A percentile compares a stretch with the other conserved stretches of the same genome.
These are phyloP conservation scores for Lentinula sp. DNA, from an alignment of 768 basidiomycete species.

Conservation along the genomic window DNA sequence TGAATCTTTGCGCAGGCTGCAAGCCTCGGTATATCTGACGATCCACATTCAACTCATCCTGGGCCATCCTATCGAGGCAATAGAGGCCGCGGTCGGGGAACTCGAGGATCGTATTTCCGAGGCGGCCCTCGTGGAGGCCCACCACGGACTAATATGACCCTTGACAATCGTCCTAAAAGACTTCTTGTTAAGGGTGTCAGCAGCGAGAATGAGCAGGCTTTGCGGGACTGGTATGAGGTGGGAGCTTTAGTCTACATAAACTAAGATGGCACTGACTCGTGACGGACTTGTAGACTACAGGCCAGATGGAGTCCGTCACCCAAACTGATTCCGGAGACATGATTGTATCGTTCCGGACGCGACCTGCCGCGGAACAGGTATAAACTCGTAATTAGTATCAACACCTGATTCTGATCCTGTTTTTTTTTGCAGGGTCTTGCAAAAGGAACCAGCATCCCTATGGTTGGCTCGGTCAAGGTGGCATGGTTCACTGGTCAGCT, in stretches of 20 bases:
- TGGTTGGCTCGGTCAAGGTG: conserved; percentile 59
- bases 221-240: conserved; percentile 86
- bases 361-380: conserved; percentile 75
- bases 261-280: conserved; percentile 5
- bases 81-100: conserved; percentile 61
- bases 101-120: conserved; percentile 52
- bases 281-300: conserved; percentile 43
- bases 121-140: conserved; percentile 60
- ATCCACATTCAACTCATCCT: conserved; percentile 30
- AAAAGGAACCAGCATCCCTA: conserved; percentile 64
- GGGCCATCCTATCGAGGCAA: conserved; percentile 57
- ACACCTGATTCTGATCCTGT: not conserved
- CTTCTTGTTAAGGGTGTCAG: conserved; percentile 66
- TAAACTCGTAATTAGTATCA: conserved; percentile 10
- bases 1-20: conserved; percentile 46
- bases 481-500: conserved; percentile 50
- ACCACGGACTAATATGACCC: conserved; percentile 71
- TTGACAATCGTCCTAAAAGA: conserved; percentile 85
- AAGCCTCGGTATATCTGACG: conserved; percentile 62
- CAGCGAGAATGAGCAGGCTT: conserved; percentile 44
- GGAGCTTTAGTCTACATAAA: not conserved
- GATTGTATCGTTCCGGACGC: conserved; percentile 65
- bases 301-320: conserved; percentile 66
- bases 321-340: conserved; percentile 48
- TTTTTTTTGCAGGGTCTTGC: conserved; percentile 50